Conservation (phyloP, 352 stramenopile genomes). For the Phytopythium sindhum region DNA sequence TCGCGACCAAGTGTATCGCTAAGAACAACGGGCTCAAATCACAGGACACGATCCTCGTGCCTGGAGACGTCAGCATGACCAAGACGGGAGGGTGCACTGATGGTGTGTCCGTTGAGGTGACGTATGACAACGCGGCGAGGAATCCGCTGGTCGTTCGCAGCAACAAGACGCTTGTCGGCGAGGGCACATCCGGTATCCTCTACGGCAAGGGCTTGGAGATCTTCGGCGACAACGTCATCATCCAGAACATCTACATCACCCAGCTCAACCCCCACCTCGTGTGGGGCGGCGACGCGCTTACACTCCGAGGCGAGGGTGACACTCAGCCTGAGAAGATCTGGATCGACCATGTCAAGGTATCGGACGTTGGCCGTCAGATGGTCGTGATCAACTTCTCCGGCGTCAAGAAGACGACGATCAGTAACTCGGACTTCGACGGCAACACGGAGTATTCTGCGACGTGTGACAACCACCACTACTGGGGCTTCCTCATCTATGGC, state of each 20-base stretch:
- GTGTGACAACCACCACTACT: slow-evolving; percentile 45
- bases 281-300: slow-evolving; percentile 22
- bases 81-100: slow-evolving; percentile 32
- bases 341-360: slow-evolving; percentile 36
- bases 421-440: slow-evolving; percentile 38
- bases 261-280: slow-evolving; percentile 46
- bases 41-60: slow-evolving; percentile 28
- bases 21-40: slow-evolving; percentile 36
- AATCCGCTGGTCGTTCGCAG: slow-evolving; percentile 14
- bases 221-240: slow-evolving; percentile 38
- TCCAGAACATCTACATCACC: slow-evolving; percentile 58
- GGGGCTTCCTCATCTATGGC: slow-evolving; percentile 25
- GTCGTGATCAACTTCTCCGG: slow-evolving; percentile 31
- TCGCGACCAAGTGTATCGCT: slow-evolving; percentile 3
- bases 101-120: slow-evolving; percentile 16
- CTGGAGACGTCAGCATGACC: slow-evolving; percentile 12
- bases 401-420: slow-evolving; percentile 33
- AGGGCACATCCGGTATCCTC: slow-evolving; percentile 30
- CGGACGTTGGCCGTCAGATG: slow-evolving; percentile 29
- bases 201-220: slow-evolving; percentile 40
- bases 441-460: slow-evolving; percentile 19
- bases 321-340: slow-evolving; percentile 20
- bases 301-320: slow-evolving; percentile 1
- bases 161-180: slow-evolving; percentile 48
- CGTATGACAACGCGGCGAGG: slow-evolving; percentile 25